Percentiles rank a stretch among this genome's conserved stretches.
These are phyloP conservation scores for Macrophomina pseudophaseolina DNA, from an alignment of 2,329 filamentous ascomycete genomes.

Conservation along the genomic window DNA sequence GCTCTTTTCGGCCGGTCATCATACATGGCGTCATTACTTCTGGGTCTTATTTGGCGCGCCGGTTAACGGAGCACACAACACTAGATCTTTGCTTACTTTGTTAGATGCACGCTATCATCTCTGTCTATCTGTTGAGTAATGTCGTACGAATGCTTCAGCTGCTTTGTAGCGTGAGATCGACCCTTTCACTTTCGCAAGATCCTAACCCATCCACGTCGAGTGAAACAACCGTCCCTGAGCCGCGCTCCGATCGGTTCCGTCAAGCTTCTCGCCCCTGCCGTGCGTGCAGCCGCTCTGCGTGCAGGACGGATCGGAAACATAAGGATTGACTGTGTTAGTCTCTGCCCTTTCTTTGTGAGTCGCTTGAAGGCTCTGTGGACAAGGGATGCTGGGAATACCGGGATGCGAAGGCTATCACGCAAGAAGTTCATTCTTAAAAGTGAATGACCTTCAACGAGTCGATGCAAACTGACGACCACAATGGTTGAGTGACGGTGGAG, in stretches of 20 bases:
- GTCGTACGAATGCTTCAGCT: not conserved
- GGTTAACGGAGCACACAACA: not conserved
- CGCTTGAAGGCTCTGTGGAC: not conserved
- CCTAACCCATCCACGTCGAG: not conserved
- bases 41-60: not conserved
- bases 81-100: not conserved
- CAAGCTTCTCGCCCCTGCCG: not conserved
- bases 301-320: not conserved
- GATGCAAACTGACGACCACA: not conserved
- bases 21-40: conserved; percentile 19
- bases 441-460: not conserved
- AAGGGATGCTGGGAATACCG: conserved; percentile 9
- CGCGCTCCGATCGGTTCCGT: conserved; percentile 1
- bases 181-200: not conserved
- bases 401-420: not conserved
- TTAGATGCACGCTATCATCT: not conserved
- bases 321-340: too few species aligned
- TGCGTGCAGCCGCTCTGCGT: not conserved
- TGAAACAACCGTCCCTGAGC: not conserved
- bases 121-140: not conserved
- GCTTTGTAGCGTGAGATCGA: not conserved
- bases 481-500: not conserved
- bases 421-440: not conserved
- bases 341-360: not conserved
- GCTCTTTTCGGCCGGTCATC: not conserved